Conservation (phyloP, 75 land plant species). For the Cunninghamia lanceolata region DNA sequence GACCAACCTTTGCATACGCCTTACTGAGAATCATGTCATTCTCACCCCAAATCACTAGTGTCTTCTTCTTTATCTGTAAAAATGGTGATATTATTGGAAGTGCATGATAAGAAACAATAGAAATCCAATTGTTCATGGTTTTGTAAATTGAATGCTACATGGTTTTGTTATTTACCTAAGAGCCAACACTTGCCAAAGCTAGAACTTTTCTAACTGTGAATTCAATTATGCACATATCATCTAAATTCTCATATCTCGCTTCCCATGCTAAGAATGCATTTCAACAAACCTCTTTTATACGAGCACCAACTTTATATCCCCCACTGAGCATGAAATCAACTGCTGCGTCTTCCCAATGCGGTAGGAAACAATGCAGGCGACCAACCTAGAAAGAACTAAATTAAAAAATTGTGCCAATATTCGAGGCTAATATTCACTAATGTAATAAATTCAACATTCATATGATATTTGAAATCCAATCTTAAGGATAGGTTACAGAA, state of each 20-base stretch:
- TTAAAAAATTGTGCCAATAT: not conserved
- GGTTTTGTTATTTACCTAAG: not conserved
- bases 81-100: not conserved
- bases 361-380: slow-evolving; percentile 75
- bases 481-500: not conserved
- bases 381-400: slow-evolving; percentile 56
- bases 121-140: not conserved
- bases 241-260: not conserved
- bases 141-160: not conserved
- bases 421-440: not conserved
- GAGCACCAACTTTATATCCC: slow-evolving; percentile 73
- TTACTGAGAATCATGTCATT: slow-evolving; percentile 72
- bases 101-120: not conserved
- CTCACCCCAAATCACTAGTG: slow-evolving; percentile 96
- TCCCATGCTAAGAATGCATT: slow-evolving; percentile 7
- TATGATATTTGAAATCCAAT: not conserved
- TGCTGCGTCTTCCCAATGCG: slow-evolving; percentile 93
- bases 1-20: slow-evolving; percentile 52
- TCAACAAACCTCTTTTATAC: slow-evolving; percentile 55
- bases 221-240: not conserved
- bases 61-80: slow-evolving; percentile 70
- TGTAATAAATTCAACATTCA: not conserved
- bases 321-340: slow-evolving; percentile 94
- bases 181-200: not conserved
- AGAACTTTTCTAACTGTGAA: not conserved